phyloP scores from a whole-genome alignment of 805 yeast species.

The Candida railenensis region DNA sequence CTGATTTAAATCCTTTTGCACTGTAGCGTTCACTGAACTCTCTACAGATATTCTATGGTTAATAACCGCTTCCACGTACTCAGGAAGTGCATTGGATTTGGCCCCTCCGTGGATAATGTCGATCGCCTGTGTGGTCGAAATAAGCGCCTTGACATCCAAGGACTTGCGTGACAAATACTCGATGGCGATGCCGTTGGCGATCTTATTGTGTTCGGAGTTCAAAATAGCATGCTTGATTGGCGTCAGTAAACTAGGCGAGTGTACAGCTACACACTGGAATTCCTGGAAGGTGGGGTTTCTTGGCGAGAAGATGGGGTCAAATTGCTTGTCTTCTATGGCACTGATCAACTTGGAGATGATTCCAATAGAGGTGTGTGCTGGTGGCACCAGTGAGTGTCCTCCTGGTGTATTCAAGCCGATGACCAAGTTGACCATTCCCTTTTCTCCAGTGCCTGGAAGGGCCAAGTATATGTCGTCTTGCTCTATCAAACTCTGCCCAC shows the following conservation, averaged over 20 bases:
- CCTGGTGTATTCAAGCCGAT: constrained; percentile 25
- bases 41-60: constrained; percentile 69
- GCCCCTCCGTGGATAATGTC: constrained; percentile 72
- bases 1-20: constrained; percentile 34
- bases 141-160: constrained; percentile 32
- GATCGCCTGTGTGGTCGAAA: constrained; percentile 66
- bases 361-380: constrained; percentile 28
- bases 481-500: constrained; percentile 16
- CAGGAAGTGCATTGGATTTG: constrained; percentile 78
- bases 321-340: constrained; percentile 20
- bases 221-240: constrained; percentile 25
- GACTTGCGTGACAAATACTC: constrained; percentile 21
- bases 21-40: constrained; percentile 43
- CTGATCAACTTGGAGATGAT: constrained; percentile 21
- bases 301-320: constrained; percentile 18
- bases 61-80: constrained; percentile 49
- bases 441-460: constrained; percentile 18
- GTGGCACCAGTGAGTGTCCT: constrained; percentile 30
- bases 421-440: constrained; percentile 13
- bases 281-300: constrained; percentile 24
- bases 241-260: constrained; percentile 25
- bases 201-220: constrained; percentile 31
- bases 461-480: constrained; percentile 11
- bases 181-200: constrained; percentile 34
- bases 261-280: constrained; percentile 25